These are phyloP conservation scores for Hortaea sp. DNA, from an alignment of 2,329 filamentous ascomycete genomes.

Conservation along the genomic window DNA sequence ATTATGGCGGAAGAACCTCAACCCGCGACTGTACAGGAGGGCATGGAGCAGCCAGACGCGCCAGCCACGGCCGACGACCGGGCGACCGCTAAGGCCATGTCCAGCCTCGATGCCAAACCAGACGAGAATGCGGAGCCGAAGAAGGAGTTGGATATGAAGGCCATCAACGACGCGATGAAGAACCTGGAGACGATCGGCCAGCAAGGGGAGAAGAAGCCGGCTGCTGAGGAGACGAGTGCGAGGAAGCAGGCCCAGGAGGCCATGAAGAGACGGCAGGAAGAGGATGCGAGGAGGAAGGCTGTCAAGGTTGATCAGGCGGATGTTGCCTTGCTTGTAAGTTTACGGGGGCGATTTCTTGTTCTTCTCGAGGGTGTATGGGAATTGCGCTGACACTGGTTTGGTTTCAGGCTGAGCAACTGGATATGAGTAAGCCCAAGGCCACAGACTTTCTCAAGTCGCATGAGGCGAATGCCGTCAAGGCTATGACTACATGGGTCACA, in stretches of 20 bases:
- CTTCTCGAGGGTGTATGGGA: no score
- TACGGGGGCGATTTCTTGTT: no score
- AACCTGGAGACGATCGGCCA: slow-evolving; percentile 34
- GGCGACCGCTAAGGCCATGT: slow-evolving; percentile 65
- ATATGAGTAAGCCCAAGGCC: slow-evolving; percentile 60
- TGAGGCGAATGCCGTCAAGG: slow-evolving; percentile 59
- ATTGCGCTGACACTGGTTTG: neutral
- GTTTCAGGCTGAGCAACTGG: slow-evolving; percentile 56
- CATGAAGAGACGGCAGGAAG: slow-evolving; percentile 20
- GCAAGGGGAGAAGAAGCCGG: slow-evolving; percentile 8
- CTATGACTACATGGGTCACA: slow-evolving; percentile 51
- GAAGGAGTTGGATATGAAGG: slow-evolving; percentile 58
- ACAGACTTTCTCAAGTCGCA: slow-evolving; percentile 64
- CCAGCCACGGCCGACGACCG: slow-evolving; percentile 60
- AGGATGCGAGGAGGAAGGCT: slow-evolving; percentile 30
- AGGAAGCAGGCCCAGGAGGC: slow-evolving; percentile 33
- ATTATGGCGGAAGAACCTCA: slow-evolving; percentile 52
- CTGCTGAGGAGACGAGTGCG: slow-evolving; percentile 18
- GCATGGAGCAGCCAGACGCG: slow-evolving; percentile 48
- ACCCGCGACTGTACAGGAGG: slow-evolving; percentile 48
- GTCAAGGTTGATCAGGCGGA: slow-evolving; percentile 68
- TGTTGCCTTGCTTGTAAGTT: slow-evolving; percentile 56
- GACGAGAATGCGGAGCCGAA: slow-evolving; percentile 38
- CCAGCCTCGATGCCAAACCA: slow-evolving; percentile 51
- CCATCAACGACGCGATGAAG: slow-evolving; percentile 63